Base-by-base conservation (phyloP, 495 filamentous ascomycete genomes). In the Aspergillus asperescens region DNA sequence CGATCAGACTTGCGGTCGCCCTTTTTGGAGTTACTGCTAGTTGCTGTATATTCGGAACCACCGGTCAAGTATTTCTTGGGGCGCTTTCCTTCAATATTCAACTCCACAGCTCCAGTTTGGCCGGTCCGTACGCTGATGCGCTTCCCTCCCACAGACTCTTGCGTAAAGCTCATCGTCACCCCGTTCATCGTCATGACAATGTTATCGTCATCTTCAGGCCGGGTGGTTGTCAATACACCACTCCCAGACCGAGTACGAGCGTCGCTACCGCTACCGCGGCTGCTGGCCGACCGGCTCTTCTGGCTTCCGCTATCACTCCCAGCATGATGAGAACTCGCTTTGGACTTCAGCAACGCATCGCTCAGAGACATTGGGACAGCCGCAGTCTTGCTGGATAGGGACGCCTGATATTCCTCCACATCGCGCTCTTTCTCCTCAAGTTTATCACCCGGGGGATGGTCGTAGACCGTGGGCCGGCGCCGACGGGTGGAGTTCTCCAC, bases 221-320 rank as follows among this genome's bases (percentile, higher is more conserved):
- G 68, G 43, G 66, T 47, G 1, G 44, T 47, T 8, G 44, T 63
- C 20, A 63, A 62, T 18, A 56, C 59, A n/a, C 56, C 63, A 47
- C 72, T 70, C 19, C 60, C 66, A 32, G 56, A 59, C 25, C 60
- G 61, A 8, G 63, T 69, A 15, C 66, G 66, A 10, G 61, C 60
- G 42, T 69, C 66, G 57, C 65, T 75, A 27, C 64, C 72, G 55
- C 65, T 75, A 24, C 64, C 72, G 25, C 69, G 70, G 55, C 72
- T 74, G 63, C 73, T 72, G 61, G 65, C 69, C 9, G 72, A 74
- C 20, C 67, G 68, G 54, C 66, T 75, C 45, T 75, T 73, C 44
- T 72, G 72, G 50, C 74, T 77, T 22, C 68, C 71, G 24, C 65
- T 71, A 42, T 77, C 74, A 47, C 72, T 75, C 15, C 60, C 67